Base-by-base conservation (phyloP, 176 grass and related monocot genomes). In the Oryza nivara region DNA sequence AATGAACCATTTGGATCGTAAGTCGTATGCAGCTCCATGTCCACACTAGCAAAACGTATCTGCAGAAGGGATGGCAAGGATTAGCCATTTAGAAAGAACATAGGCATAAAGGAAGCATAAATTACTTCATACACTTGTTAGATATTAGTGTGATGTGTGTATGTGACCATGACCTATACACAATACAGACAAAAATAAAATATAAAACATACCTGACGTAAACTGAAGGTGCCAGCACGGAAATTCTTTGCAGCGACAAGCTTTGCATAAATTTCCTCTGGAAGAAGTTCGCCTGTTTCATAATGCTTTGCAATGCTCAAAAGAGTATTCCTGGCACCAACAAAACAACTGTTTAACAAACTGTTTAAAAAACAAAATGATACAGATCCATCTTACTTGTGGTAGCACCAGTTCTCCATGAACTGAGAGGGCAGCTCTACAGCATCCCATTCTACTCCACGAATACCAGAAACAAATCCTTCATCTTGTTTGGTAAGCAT, bases 391-490 rank as follows among this genome's bases (percentile, higher is more conserved):
- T 64, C 68, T 51, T 92, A 98, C 96, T 92, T 95, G 68, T 98
- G 96, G 54, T 98, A 98, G 86, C 96, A 98, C 96, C 96, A 98
- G 63, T 98, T 98, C 76, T 98, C 96, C 96, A 98, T 98, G 80
- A 98, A 98, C 61, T 98, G 96, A 46, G 96, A 98, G 58, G 96
- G 96, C 76, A 98, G 83, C 73, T 98, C 96, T 67, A 98, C 91
- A 3, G 96, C 96, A 95, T 98, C 96, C 96, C 96, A 98, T 85
- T 98, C 96, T 73, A 98, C 92, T 58, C 96, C 93, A 46, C 93
- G 90, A 75, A 98, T 98, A 75, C 96, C 96, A 83, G 96, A 87
- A 63, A 98, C 93, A 78, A 90, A 91, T 3, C 91, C 93, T 86
- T 98, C 96, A 86, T 98, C 96, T 90, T 98, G 91, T 74, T 88